Evolutionary conservation across 2,329 filamentous ascomycete species (phyloP).

Genomic region (Ceratocystis papillata): DNA sequence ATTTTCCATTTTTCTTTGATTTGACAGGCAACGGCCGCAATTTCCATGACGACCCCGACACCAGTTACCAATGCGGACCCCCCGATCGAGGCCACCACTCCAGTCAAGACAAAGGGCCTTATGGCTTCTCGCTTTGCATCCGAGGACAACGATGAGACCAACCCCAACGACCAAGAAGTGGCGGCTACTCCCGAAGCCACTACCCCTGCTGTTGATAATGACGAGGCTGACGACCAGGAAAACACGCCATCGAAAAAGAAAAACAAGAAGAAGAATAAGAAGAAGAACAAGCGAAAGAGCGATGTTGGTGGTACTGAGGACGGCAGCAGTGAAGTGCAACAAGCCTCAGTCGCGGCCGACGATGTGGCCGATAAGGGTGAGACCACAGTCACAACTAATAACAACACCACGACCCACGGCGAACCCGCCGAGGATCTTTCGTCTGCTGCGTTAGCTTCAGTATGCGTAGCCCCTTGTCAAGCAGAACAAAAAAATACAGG

Average conservation of each 20-base stretch:
- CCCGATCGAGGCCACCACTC: conserved; percentile 17
- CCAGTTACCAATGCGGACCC: neutral
- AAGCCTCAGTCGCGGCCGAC: conserved; percentile 27
- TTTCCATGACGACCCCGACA: conserved; percentile 20
- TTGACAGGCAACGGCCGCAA: conserved; percentile 23
- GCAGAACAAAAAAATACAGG: neutral
- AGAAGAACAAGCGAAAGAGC: conserved; percentile 23
- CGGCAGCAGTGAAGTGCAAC: conserved; percentile 11
- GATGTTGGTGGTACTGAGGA: conserved; percentile 28
- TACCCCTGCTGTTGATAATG: neutral
- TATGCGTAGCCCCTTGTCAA: conserved; percentile 36
- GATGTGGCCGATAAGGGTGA: conserved; percentile 18
- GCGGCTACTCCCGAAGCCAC: neutral
- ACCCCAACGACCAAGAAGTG: conserved; percentile 30
- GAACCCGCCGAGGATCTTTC: conserved; percentile 51
- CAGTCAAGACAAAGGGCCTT: conserved; percentile 40
- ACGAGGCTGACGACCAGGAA: conserved; percentile 5
- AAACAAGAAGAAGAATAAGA: conserved; percentile 22
- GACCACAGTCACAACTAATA: conserved; percentile 26
- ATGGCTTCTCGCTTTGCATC: conserved; percentile 41
- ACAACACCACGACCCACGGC: conserved; percentile 24
- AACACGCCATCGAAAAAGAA: conserved; percentile 20
- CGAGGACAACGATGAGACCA: conserved; percentile 24
- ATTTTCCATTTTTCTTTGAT: conserved; percentile 16
- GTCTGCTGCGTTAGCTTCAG: conserved; percentile 56